These are phyloP conservation scores for Suillus paluster DNA, from an alignment of 768 basidiomycete genomes.

Conservation along the genomic window DNA sequence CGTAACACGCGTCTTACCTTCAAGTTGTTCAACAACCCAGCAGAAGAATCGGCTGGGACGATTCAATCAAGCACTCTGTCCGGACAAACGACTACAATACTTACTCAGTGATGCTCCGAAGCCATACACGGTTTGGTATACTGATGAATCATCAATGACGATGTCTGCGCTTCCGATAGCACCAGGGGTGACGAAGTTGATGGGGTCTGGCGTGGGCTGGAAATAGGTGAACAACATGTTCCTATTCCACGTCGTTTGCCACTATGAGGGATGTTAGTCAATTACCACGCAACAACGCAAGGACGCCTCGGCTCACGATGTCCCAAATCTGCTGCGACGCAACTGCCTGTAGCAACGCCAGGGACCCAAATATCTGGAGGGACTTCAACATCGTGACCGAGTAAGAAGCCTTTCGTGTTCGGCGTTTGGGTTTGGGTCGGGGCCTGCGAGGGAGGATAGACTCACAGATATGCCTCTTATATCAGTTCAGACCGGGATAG, in stretches of 20 bases:
- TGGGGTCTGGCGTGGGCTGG: constrained; percentile 32
- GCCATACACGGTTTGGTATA: constrained; percentile 68
- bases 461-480: neutral
- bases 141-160: constrained; percentile 53
- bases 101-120: constrained; percentile 71
- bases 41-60: constrained; percentile 70
- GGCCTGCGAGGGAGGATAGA: neutral
- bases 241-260: constrained; percentile 53
- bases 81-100: constrained; percentile 14
- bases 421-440: neutral
- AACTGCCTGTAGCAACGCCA: constrained; percentile 26
- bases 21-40: constrained; percentile 59
- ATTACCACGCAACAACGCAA: constrained; percentile 6
- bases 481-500: neutral
- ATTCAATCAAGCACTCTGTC: constrained; percentile 11
- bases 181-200: constrained; percentile 49
- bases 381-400: neutral
- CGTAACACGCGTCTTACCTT: constrained; percentile 49
- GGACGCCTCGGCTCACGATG: constrained; percentile 40
- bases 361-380: constrained; percentile 11
- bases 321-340: constrained; percentile 59
- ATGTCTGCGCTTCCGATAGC: constrained; percentile 65
- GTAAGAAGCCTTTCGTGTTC: neutral
- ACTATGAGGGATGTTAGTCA: constrained; percentile 38
- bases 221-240: constrained; percentile 35